phyloP scores from a whole-genome alignment of 2,329 filamentous ascomycete genomes.

The Ophiostoma novo-ulmi region DNA sequence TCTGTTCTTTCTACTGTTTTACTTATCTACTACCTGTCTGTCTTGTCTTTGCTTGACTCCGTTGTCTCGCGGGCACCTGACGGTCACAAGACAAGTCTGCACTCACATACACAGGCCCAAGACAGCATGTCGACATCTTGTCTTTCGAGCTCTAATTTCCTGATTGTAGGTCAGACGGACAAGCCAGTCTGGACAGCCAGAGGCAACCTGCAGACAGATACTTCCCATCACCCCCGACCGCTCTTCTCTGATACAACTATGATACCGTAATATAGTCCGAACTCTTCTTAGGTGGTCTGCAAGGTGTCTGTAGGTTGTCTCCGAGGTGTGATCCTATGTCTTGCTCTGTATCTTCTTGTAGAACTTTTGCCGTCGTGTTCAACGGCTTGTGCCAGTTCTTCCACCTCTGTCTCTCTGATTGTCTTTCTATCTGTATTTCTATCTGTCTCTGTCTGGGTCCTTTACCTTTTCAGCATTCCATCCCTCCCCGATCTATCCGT shows the following conservation, averaged over 20 bases:
- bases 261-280: not conserved
- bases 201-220: not conserved
- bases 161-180: not conserved
- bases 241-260: not conserved
- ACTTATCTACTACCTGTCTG: too few species aligned
- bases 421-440: not conserved
- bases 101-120: not conserved
- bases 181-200: not conserved
- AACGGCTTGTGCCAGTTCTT: slow-evolving; percentile 10
- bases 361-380: not conserved
- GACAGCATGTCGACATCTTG: slow-evolving; percentile 4
- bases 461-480: not conserved
- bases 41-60: not conserved
- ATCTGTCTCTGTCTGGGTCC: not conserved
- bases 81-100: not conserved
- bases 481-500: not conserved
- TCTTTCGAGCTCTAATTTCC: not conserved
- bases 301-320: not conserved
- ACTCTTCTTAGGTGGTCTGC: not conserved
- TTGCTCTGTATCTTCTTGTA: not conserved
- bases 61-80: not conserved
- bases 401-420: not conserved
- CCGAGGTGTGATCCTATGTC: not conserved
- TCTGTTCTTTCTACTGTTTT: not conserved
- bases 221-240: too few species aligned